Conservation (phyloP, 306 rosid species). For the Prunus mongolica region DNA sequence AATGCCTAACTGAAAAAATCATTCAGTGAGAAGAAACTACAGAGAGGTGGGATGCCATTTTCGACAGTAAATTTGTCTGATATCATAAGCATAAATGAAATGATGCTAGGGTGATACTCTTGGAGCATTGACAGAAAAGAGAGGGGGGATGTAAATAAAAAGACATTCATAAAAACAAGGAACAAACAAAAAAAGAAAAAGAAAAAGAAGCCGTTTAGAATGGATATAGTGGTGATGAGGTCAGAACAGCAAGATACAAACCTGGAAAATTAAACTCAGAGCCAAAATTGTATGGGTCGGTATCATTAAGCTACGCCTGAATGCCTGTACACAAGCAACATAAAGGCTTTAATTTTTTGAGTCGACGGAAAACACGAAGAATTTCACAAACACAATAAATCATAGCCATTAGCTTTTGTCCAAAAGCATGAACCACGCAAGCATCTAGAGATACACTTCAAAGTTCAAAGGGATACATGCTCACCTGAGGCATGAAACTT, state of each 20-base stretch:
- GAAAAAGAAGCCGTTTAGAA: too few species aligned
- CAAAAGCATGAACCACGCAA: not conserved
- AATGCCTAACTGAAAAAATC: not conserved
- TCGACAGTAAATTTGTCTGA: too few species aligned
- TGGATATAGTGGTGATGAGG: not conserved
- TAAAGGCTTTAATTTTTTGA: not conserved
- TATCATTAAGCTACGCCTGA: constrained; percentile 70
- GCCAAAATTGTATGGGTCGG: constrained; percentile 74
- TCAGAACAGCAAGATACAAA: constrained; percentile 20
- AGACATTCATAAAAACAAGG: not conserved
- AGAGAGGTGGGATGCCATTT: too few species aligned
- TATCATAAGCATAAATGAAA: too few species aligned
- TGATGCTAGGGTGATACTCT: too few species aligned
- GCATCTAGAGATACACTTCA: not conserved
- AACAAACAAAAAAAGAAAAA: not conserved
- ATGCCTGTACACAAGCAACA: constrained; percentile 58
- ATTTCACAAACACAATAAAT: not conserved
- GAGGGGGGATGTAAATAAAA: too few species aligned
- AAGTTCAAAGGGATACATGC: constrained; percentile 2
- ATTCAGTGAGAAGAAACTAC: too few species aligned
- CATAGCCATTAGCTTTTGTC: not conserved
- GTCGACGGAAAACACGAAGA: not conserved
- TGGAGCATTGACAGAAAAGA: too few species aligned
- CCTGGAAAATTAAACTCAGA: constrained; percentile 73
- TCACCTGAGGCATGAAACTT: constrained; percentile 79